phyloP scores from a whole-genome alignment of 768 basidiomycete genomes.

The Astraeus odoratus region DNA sequence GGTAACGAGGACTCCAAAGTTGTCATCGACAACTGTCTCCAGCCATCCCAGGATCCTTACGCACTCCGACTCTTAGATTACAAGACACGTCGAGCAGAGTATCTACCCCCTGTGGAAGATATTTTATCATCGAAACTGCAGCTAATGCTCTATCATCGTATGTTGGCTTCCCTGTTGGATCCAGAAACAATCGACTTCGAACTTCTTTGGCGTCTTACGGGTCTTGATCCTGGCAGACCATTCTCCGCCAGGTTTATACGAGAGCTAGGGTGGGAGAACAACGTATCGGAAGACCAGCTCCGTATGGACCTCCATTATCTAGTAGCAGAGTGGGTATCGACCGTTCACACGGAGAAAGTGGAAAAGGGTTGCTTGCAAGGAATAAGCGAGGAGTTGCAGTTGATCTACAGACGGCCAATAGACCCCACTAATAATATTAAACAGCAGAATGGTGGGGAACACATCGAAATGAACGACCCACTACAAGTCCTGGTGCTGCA shows the following conservation, averaged over 20 bases:
- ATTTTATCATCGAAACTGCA: slow-evolving; percentile 56
- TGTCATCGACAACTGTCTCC: background rate
- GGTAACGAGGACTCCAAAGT: background rate
- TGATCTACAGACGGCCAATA: slow-evolving; percentile 33
- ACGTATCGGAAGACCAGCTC: slow-evolving; percentile 10
- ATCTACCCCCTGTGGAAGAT: slow-evolving; percentile 53
- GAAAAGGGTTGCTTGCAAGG: slow-evolving; percentile 18
- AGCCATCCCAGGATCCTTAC: slow-evolving; percentile 3
- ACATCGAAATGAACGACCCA: slow-evolving; percentile 6
- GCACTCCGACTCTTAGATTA: slow-evolving; percentile 53
- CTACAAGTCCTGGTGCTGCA: slow-evolving; percentile 14
- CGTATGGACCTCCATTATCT: slow-evolving; percentile 27
- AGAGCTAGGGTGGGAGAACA: slow-evolving; percentile 17
- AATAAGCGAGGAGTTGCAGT: slow-evolving; percentile 31
- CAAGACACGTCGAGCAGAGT: slow-evolving; percentile 52
- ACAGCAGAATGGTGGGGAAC: slow-evolving; percentile 1
- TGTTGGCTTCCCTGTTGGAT: slow-evolving; percentile 48
- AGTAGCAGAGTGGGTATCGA: slow-evolving; percentile 26
- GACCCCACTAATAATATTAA: background rate
- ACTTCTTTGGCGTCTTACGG: slow-evolving; percentile 43
- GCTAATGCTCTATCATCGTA: slow-evolving; percentile 70
- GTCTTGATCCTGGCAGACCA: slow-evolving; percentile 33
- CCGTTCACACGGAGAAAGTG: slow-evolving; percentile 9
- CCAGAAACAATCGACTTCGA: slow-evolving; percentile 43
- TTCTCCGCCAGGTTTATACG: slow-evolving; percentile 49